Percentiles rank a stretch among this genome's conserved stretches.
Evolutionary conservation across 139 green algal genomes (phyloP).

Genomic region (Deuterostichococcus epilithicus): DNA sequence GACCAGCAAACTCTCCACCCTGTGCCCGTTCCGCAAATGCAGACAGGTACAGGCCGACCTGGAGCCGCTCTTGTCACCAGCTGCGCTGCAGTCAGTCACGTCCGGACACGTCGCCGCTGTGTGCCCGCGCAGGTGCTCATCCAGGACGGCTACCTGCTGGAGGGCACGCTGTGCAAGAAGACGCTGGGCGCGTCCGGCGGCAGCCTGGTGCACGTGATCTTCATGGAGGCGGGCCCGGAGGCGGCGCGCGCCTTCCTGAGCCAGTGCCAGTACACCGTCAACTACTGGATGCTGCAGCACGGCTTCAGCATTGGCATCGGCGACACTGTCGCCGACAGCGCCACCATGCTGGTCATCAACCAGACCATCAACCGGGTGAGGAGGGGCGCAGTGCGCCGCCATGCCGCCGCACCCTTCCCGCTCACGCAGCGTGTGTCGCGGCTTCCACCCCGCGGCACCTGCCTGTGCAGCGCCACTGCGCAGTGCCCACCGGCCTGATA

Average conservation of each 20-base stretch:
- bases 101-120: too few relatives aligned
- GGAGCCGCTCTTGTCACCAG: too few relatives aligned
- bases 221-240: constrained; percentile 89
- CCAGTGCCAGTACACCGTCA: constrained; percentile 85
- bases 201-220: constrained; percentile 91
- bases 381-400: too few relatives aligned
- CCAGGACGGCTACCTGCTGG: constrained; percentile 78
- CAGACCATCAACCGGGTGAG: constrained; percentile 78
- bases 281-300: constrained; percentile 94
- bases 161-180: constrained; percentile 95
- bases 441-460: too few relatives aligned
- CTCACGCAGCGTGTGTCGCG: too few relatives aligned
- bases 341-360: constrained; percentile 91
- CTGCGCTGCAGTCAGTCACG: too few relatives aligned
- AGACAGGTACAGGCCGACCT: too few relatives aligned
- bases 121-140: constrained; percentile 78
- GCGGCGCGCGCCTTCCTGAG: constrained; percentile 74
- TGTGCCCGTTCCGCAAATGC: too few relatives aligned
- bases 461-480: too few relatives aligned
- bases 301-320: constrained; percentile 97
- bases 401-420: too few relatives aligned
- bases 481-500: too few relatives aligned
- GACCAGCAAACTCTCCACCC: too few relatives aligned
- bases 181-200: constrained; percentile 79
- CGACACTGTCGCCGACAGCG: constrained; percentile 91